Conservation (phyloP, 2,329 filamentous ascomycete genomes). For the Fusarium incarnatum region DNA sequence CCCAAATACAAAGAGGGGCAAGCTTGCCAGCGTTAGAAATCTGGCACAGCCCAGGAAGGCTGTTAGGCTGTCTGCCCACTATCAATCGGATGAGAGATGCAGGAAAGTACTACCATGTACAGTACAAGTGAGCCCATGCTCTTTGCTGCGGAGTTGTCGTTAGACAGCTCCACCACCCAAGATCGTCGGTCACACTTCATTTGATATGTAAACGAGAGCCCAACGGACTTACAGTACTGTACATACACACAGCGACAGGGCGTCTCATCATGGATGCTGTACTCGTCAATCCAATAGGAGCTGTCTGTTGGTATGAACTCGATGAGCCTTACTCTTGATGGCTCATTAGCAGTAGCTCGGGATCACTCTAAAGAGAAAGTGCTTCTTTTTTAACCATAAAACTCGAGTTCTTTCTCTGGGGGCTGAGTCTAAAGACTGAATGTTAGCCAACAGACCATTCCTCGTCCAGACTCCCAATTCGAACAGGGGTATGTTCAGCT, state of each 20-base stretch:
- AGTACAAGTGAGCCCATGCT: conserved; percentile 12
- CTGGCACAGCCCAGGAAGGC: background rate
- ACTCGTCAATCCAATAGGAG: background rate
- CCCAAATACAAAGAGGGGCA: background rate
- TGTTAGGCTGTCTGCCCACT: conserved; percentile 9
- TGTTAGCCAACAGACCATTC: conserved; percentile 11
- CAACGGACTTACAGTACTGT: background rate
- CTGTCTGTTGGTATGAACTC: background rate
- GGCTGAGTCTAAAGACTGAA: conserved; percentile 24
- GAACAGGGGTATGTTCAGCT: conserved; percentile 38
- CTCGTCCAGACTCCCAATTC: conserved; percentile 6
- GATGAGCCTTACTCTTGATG: no score
- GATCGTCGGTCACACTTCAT: conserved; percentile 13
- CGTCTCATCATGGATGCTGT: background rate
- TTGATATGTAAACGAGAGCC: conserved; percentile 2
- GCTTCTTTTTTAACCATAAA: conserved; percentile 15
- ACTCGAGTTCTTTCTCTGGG: conserved; percentile 22
- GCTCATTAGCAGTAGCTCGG: background rate
- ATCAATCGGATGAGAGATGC: conserved; percentile 15
- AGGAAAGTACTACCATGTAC: conserved; percentile 2
- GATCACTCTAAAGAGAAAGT: background rate
- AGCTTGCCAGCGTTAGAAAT: background rate
- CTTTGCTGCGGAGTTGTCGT: conserved; percentile 16
- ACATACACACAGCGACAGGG: background rate
- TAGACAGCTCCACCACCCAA: conserved; percentile 19